Evolutionary conservation across 805 yeast species (phyloP), one percentile per base, ranked within the genome.

Genomic region (Yamadazyma ubonensis): DNA sequence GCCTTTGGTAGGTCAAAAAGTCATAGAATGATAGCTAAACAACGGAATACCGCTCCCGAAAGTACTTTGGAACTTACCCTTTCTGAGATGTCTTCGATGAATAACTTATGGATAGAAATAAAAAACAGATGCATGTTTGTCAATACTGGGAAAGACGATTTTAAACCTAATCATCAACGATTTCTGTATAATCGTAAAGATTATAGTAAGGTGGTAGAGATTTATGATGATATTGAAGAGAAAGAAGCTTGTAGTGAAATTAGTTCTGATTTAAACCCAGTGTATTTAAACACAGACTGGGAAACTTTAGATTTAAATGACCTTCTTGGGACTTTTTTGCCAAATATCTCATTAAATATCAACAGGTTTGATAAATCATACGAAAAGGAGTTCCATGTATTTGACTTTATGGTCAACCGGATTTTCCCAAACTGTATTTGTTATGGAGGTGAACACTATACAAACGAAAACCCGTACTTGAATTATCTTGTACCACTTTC

Each of bases 401-500:
- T 64, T 27, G 46, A 52, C 6, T 68, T 67, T 43, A 65, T 67
- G 45, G 53, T 61, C 18, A 54, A 57, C 5, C 35, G 47, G 5
- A 66, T 69, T 5, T 65, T 65, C 14, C 75, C 75, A 0, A 48
- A 52, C 21, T 67, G 72, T 43, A 60, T 67, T 7, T 67, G 73
- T 38, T 66, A 50, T n/a, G 45, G 49, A 4, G 51, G 44, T 16
- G 36, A 41, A n/a, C 22, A 41, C 25, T 32, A 42, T 11, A 20
- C 52, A 6, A 38, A 26, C 8, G 44, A 36, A 4, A 67, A 69
- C 30, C 75, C 73, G 1, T 68, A 67, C 43, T 47, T 67, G 11
- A 54, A 63, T 32, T 42, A 65, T 22, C 55, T 68, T 6, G 64
- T 61, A 0, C 75, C 75, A 5, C 47, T 67, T 33, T 65, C 71